Evolutionary conservation across 768 basidiomycete species (phyloP), one percentile per base, ranked within the genome.

Genomic region (Russula dissimulans): DNA sequence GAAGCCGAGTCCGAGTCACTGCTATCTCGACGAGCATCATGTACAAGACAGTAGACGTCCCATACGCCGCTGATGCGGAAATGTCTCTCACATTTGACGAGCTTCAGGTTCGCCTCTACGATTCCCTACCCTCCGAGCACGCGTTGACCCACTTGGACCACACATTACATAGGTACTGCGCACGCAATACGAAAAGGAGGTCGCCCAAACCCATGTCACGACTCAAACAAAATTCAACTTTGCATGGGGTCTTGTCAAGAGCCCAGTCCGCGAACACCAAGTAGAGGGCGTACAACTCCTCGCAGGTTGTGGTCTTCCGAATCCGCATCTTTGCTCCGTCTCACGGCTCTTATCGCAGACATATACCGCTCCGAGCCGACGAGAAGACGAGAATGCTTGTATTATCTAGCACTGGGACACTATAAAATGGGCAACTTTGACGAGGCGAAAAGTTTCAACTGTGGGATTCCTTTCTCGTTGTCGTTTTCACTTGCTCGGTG

Each of bases 201-300:
- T 84, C 18, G 77, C 81, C 0, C 86, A 92, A 64, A 80, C 83
- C 52, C 93, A 95, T 72, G 81, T 97, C 60, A 92, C 91, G 10
- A 81, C 87, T 7, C 97, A 99, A 75, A 95, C 94, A 43, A 95
- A 92, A 71, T 99, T 99, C 78, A 98, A 98, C 76, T 95, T 88
- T 73, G 84, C 91, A 43, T 97, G 95, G 95, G 95, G 95, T 3
- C 78, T 95, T 36, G 91, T 98, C 54, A 98, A 98, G 78, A 91
- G 90, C 67, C 89, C 89, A 12, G 72, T 82, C 66, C 80, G 82
- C 44, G 86, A 90, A 34, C 81, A 97, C 67, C 94, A 98, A 69
- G 89, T 88, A 0, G 90, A 97, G 69, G 97, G 97, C 22, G 92
- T 98, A 50, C 83, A 84, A 64, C 70, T 98, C 47, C 76, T 99